Percentiles rank a stretch among this genome's conserved stretches.
phyloP scores from a whole-genome alignment of 2,329 filamentous ascomycete genomes.

The Fusarium setosum region DNA sequence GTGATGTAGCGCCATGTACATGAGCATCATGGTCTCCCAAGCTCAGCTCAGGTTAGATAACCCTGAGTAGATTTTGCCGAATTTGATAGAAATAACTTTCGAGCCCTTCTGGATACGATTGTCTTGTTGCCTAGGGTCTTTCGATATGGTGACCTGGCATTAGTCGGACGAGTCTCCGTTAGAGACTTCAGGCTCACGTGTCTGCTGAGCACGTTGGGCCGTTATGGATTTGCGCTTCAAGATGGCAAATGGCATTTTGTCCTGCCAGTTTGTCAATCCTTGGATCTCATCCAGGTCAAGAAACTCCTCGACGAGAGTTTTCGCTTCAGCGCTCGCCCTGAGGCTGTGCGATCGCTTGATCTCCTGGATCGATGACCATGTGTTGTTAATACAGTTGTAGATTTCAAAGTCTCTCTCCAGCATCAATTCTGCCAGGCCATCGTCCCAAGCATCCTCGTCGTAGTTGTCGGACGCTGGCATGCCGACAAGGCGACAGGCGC shows the following conservation, averaged over 20 bases:
- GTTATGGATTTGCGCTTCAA: background rate
- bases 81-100: no score
- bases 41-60: no score
- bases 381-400: background rate
- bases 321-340: no score
- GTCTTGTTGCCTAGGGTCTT: no score
- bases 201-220: background rate
- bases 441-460: background rate
- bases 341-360: no score
- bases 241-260: background rate
- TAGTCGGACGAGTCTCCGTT: background rate
- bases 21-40: no score
- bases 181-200: background rate
- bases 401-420: background rate
- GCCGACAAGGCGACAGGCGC: background rate
- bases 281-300: background rate
- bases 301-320: no score
- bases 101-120: no score
- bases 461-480: background rate
- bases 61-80: no score
- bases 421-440: background rate
- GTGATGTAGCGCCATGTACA: no score
- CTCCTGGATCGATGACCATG: background rate
- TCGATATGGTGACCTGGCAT: no score
- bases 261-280: background rate